phyloP scores from a whole-genome alignment of 495 filamentous ascomycete species.

The Neurospora sp. region DNA sequence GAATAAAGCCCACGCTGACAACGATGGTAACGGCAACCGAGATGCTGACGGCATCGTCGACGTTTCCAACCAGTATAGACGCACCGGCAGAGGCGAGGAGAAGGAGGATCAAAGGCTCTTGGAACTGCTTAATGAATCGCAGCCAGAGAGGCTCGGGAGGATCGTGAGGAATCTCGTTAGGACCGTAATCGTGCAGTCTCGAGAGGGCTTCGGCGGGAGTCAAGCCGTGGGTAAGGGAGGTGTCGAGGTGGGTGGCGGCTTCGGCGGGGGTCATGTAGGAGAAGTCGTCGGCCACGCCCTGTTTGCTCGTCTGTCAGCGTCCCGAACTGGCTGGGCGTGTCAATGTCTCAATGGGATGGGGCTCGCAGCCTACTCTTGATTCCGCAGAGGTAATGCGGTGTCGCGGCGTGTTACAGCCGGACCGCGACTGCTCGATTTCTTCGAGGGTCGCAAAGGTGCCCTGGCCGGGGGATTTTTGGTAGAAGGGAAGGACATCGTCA shows the following conservation, averaged over 20 bases:
- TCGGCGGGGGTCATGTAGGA: constrained; percentile 59
- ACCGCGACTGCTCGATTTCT: constrained; percentile 20
- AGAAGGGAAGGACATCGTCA: constrained; percentile 30
- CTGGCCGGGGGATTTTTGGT: constrained; percentile 8
- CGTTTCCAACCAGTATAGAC: constrained; percentile 87
- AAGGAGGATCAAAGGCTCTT: constrained; percentile 83
- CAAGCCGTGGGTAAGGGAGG: constrained; percentile 76
- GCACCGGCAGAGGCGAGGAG: constrained; percentile 82
- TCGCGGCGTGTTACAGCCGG: constrained; percentile 18
- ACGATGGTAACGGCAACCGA: constrained; percentile 92
- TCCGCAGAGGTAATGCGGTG: constrained; percentile 36
- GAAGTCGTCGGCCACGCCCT: constrained; percentile 43
- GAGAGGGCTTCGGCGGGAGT: constrained; percentile 69
- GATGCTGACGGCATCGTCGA: constrained; percentile 93
- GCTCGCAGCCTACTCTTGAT: constrained; percentile 28
- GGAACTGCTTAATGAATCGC: constrained; percentile 92
- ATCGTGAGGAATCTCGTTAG: constrained; percentile 90
- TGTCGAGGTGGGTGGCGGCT: constrained; percentile 65
- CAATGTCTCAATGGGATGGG: background rate
- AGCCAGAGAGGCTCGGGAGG: constrained; percentile 90
- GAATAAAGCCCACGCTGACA: constrained; percentile 89
- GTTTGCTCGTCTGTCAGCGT: constrained; percentile 5
- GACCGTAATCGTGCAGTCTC: constrained; percentile 68
- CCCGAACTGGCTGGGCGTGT: background rate
- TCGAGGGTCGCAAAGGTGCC: constrained; percentile 12